A percentile compares a stretch with the other conserved stretches of the same genome.
Evolutionary conservation across 148 eudicot genomes (phyloP).

Genomic region (Rhododendron vialii): DNA sequence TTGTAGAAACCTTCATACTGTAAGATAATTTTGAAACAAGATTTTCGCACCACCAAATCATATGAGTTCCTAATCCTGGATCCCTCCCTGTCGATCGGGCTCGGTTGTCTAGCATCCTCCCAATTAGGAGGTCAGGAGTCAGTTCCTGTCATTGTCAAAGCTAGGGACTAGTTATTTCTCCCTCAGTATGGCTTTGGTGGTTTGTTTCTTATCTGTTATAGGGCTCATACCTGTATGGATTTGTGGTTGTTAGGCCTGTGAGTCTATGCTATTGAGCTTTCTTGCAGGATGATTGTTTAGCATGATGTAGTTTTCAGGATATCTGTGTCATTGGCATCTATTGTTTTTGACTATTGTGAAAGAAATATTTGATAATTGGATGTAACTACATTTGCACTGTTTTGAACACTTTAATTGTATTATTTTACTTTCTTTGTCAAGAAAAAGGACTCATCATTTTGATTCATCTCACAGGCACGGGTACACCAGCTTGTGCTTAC

Average conservation of each 20-base stretch:
- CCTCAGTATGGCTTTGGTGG: not conserved
- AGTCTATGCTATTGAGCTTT: not conserved
- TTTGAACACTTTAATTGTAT: not conserved
- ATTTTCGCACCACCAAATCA: not conserved
- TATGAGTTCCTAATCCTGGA: not conserved
- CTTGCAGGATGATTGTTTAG: not conserved
- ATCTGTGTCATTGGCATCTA: not conserved
- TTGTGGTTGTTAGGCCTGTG: not conserved
- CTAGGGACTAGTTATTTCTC: not conserved
- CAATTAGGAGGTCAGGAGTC: not conserved
- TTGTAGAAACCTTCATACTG: not conserved
- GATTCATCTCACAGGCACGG: slow-evolving; percentile 22
- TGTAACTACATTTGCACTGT: not conserved
- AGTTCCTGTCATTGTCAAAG: not conserved
- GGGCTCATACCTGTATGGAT: not conserved
- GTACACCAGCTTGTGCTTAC: slow-evolving; percentile 10
- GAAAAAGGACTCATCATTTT: not conserved
- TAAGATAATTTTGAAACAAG: not conserved
- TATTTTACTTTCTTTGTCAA: not conserved
- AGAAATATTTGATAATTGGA: not conserved
- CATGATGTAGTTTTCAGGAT: not conserved
- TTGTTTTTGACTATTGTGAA: not conserved
- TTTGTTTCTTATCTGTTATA: not conserved
- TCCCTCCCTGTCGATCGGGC: not conserved
- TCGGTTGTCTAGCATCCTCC: not conserved